Evolutionary conservation across 192 early-diverging fungal genomes (phyloP).

Genomic region (Rhizoclosmatium sp.): DNA sequence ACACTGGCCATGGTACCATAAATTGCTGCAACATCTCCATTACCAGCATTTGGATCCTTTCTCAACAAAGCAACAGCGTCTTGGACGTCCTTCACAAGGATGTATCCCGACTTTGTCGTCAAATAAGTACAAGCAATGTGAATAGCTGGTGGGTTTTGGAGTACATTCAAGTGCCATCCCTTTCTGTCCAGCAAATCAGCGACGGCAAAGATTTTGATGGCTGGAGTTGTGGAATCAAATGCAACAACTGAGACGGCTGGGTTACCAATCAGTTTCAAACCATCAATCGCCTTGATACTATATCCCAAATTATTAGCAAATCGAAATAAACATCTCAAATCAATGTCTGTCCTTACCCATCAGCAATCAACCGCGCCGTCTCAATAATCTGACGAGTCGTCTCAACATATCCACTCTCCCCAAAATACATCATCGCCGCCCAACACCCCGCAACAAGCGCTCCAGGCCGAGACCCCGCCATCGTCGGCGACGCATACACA

Average conservation of each 20-base stretch:
- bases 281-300: conserved; percentile 49
- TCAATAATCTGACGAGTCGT: conserved; percentile 81
- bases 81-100: conserved; percentile 80
- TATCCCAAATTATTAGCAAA: background rate
- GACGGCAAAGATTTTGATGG: conserved; percentile 82
- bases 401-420: conserved; percentile 85
- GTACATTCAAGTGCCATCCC: conserved; percentile 87
- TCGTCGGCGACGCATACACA: conserved; percentile 92
- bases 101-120: conserved; percentile 71
- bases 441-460: conserved; percentile 96
- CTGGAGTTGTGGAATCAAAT: conserved; percentile 71
- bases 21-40: conserved; percentile 83
- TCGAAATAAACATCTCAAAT: background rate
- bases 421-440: conserved; percentile 91
- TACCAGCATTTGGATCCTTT: conserved; percentile 71
- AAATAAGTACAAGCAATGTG: conserved; percentile 91
- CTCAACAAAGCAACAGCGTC: conserved; percentile 75
- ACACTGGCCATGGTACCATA: conserved; percentile 93
- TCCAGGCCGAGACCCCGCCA: conserved; percentile 91
- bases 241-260: conserved; percentile 84
- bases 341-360: conserved; percentile 54
- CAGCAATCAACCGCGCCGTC: conserved; percentile 72
- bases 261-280: conserved; percentile 82
- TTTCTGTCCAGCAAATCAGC: conserved; percentile 80
- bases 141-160: conserved; percentile 89